Base-by-base conservation (phyloP, 768 basidiomycete species). In the Crassisporium funariophilum region DNA sequence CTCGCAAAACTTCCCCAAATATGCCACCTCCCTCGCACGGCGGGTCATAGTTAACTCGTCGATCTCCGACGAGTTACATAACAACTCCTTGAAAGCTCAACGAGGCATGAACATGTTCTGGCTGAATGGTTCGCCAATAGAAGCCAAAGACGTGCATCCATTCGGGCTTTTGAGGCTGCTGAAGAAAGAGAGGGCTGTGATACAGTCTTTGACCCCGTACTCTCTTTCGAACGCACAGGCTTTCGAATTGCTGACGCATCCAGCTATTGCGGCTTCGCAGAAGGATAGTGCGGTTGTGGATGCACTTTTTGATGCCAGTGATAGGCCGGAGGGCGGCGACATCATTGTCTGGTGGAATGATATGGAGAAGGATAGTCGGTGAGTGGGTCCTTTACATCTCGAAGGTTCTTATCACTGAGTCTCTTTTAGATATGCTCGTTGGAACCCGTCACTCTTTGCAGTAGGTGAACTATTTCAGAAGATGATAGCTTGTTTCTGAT, bases 291-390 rank as follows among this genome's bases (percentile, higher is more conserved):
- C 68, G 15, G 71, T 75, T 4, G 55, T 81, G 41, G 86, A 89
- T 44, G 90, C 86, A 1, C 54, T 97, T n/a, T 86, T 95, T 47
- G 97, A 98, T 65, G 87, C 93, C 1, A 92, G 88, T 47, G 95
- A 99, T 65, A 73, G 90, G 13, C 58, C 61, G 3, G 97, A 99
- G 62, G 91, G 79, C 1, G 91, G 86, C 0, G 75, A 69, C 25
- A 75, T 88, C 3, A 76, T 95, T 29, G 60, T 84, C 1, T 98
- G 90, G 82, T 89, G 87, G 86, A 99, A 98, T 64, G 85, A 99
- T 60, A 66, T 98, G 15, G 86, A 91, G 69, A 88, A 81, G 52
- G 97, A 98, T 65, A 72, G 68, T 31, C 74, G 83, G 74, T 91
- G 69, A 49, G 72, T 58, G 1, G 62, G 58, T 54, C 50, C 47